Evolutionary conservation across 441 rosid species (phyloP).

Genomic region (Capsella rubella): DNA sequence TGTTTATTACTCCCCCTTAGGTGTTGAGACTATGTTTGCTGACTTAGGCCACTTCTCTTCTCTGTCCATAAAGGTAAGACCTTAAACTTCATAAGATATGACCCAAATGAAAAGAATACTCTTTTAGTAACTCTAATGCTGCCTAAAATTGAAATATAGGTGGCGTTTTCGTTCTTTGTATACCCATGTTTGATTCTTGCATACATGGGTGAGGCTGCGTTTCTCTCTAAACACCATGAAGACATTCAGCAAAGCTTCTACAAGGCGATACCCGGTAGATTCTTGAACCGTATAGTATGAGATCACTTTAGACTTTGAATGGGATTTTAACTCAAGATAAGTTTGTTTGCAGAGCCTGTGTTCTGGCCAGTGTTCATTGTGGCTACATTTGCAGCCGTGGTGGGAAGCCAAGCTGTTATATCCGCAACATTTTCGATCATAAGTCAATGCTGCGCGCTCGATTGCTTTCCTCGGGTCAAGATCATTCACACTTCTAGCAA

Average conservation of each 20-base stretch:
- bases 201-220: conserved; percentile 85
- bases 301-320: neutral
- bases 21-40: conserved; percentile 83
- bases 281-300: neutral
- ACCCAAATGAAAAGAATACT: neutral
- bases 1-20: conserved; percentile 47
- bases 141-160: conserved; percentile 40
- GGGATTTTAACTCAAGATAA: neutral
- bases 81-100: conserved; percentile 21
- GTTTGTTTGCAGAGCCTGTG: conserved; percentile 57
- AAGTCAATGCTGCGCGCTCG: conserved; percentile 75
- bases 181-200: conserved; percentile 77
- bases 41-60: conserved; percentile 84
- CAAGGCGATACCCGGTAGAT: conserved; percentile 78
- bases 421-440: conserved; percentile 83
- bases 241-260: conserved; percentile 83
- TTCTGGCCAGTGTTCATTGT: conserved; percentile 85
- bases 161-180: conserved; percentile 66
- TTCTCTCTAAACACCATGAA: conserved; percentile 68
- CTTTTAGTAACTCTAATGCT: conserved; percentile 12
- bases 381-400: conserved; percentile 74
- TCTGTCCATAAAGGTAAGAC: conserved; percentile 64
- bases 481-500: conserved; percentile 74
- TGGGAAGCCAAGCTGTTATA: conserved; percentile 86
- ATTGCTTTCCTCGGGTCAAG: conserved; percentile 76